A percentile compares a stretch with the other conserved stretches of the same genome.
Evolutionary conservation across 2,329 filamentous ascomycete genomes (phyloP).

Genomic region (Cercospora brassicicola): DNA sequence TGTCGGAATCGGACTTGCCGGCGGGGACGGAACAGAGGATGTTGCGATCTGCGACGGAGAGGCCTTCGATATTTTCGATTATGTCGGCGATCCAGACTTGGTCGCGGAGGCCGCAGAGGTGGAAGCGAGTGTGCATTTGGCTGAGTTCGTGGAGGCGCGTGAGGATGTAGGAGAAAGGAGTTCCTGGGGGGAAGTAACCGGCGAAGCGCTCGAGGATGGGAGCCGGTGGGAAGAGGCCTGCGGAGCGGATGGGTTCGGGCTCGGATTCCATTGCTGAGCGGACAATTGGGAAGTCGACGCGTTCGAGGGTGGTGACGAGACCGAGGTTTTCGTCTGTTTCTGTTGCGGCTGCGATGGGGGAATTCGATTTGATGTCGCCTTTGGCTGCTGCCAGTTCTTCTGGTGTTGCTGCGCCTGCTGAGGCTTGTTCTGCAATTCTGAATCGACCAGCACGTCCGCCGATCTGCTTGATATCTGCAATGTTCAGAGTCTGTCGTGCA

Average conservation of each 20-base stretch:
- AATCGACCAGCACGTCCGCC: slow-evolving; percentile 88
- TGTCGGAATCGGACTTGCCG: slow-evolving; percentile 52
- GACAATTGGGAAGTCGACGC: slow-evolving; percentile 65
- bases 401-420: slow-evolving; percentile 33
- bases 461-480: slow-evolving; percentile 90
- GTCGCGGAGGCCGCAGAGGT: slow-evolving; percentile 65
- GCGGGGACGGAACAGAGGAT: slow-evolving; percentile 73
- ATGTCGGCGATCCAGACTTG: slow-evolving; percentile 68
- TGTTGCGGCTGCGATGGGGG: not conserved
- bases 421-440: slow-evolving; percentile 63
- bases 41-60: slow-evolving; percentile 73
- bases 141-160: slow-evolving; percentile 71
- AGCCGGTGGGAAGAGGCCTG: slow-evolving; percentile 72
- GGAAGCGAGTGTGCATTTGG: slow-evolving; percentile 64
- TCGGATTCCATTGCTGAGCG: slow-evolving; percentile 62
- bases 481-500: slow-evolving; percentile 58
- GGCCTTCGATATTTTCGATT: slow-evolving; percentile 67
- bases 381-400: slow-evolving; percentile 32
- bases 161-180: slow-evolving; percentile 81
- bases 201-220: slow-evolving; percentile 72
- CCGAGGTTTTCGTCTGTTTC: slow-evolving; percentile 48
- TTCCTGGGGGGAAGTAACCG: slow-evolving; percentile 75
- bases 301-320: slow-evolving; percentile 75
- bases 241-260: slow-evolving; percentile 65
- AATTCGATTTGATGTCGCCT: slow-evolving; percentile 22